Evolutionary conservation across 2,329 filamentous ascomycete genomes (phyloP).

Genomic region (Colletotrichum magnum): DNA sequence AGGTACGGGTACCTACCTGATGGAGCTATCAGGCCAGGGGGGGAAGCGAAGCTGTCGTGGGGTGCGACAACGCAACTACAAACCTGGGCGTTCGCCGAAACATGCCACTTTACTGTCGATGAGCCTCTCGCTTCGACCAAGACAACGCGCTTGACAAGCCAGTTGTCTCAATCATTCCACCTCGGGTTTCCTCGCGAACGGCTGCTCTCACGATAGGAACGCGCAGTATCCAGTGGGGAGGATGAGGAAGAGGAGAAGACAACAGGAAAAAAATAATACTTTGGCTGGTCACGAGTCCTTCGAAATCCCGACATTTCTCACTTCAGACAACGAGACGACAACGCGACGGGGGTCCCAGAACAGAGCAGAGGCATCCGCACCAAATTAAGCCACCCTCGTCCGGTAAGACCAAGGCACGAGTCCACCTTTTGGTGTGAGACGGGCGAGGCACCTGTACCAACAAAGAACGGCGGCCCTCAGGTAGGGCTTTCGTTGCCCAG

Average conservation of each 20-base stretch:
- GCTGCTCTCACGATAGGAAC: not conserved
- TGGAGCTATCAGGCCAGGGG: conserved; percentile 27
- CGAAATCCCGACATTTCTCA: conserved; percentile 17
- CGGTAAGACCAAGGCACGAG: conserved; percentile 31
- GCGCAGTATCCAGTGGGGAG: not conserved
- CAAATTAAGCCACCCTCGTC: conserved; percentile 33
- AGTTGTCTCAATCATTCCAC: conserved; percentile 36
- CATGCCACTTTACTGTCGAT: conserved; percentile 33
- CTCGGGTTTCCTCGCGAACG: conserved; percentile 29
- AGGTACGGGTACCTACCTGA: conserved; percentile 19
- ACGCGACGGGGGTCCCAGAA: not conserved
- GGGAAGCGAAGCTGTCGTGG: conserved; percentile 31
- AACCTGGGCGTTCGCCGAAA: conserved; percentile 34
- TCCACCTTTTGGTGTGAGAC: conserved; percentile 26
- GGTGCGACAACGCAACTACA: conserved; percentile 33
- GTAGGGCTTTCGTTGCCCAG: conserved; percentile 8
- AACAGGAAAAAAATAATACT: not conserved
- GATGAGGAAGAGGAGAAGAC: not conserved
- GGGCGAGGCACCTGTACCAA: conserved; percentile 30
- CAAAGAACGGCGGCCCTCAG: conserved; percentile 35
- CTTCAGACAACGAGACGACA: conserved; percentile 16
- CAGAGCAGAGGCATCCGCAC: conserved; percentile 14
- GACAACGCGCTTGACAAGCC: conserved; percentile 23
- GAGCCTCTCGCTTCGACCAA: conserved; percentile 31
- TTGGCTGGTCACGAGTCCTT: conserved; percentile 14